These are phyloP conservation scores for Suhomyces choctaworum DNA, from an alignment of 1,139 yeast genomes.

Conservation along the genomic window DNA sequence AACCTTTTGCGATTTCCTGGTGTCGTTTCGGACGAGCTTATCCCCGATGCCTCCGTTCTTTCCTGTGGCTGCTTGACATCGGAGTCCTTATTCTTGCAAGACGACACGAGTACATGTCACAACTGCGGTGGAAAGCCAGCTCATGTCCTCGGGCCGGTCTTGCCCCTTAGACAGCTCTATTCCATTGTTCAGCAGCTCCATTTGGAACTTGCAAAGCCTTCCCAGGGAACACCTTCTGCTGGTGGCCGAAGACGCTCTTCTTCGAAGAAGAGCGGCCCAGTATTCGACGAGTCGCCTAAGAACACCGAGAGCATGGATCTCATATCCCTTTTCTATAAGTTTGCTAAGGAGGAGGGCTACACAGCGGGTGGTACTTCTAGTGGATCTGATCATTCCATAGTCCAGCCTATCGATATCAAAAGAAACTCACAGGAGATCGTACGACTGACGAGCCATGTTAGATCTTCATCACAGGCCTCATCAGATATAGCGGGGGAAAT, in stretches of 20 bases:
- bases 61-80: conserved; percentile 76
- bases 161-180: conserved; percentile 55
- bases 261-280: conserved; percentile 15
- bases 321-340: conserved; percentile 41
- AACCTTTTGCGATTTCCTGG: conserved; percentile 33
- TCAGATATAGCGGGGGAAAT: neutral
- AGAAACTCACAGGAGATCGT: conserved; percentile 1
- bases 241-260: conserved; percentile 10
- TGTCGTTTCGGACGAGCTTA: conserved; percentile 21
- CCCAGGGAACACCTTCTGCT: too few species aligned
- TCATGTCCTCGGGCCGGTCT: conserved; percentile 43
- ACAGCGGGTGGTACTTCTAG: conserved; percentile 1
- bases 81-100: conserved; percentile 38
- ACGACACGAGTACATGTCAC: conserved; percentile 44
- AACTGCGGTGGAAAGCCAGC: conserved; percentile 41
- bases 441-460: neutral
- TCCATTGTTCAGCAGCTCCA: conserved; percentile 30
- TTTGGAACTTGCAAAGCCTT: conserved; percentile 12
- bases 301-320: conserved; percentile 35
- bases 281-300: conserved; percentile 7
- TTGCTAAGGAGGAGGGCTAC: conserved; percentile 41
- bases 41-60: conserved; percentile 55
- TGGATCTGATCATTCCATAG: conserved; percentile 14
- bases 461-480: conserved; percentile 1
- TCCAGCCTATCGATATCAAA: conserved; percentile 11